Conservation (phyloP, 768 basidiomycete genomes). For the Agrocybe pediades region DNA sequence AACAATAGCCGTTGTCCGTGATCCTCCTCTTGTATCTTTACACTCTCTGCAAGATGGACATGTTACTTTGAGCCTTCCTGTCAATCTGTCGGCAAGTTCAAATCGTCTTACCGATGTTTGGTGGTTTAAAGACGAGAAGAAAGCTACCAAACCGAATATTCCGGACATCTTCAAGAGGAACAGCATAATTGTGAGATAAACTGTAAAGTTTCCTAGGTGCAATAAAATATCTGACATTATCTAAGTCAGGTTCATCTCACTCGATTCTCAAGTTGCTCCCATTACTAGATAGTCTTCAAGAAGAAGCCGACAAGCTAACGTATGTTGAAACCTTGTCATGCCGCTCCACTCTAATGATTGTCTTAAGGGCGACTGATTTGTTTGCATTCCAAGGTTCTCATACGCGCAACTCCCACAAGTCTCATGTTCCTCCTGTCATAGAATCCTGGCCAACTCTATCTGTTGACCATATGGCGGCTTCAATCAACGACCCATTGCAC, state of each 20-base stretch:
- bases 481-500: slow-evolving; percentile 50
- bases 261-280: slow-evolving; percentile 71
- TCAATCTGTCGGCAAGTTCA: slow-evolving; percentile 23
- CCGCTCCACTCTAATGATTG: slow-evolving; percentile 14
- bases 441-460: slow-evolving; percentile 70
- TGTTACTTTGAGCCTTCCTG: slow-evolving; percentile 47
- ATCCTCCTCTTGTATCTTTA: slow-evolving; percentile 67
- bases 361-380: slow-evolving; percentile 68
- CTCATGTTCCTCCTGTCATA: slow-evolving; percentile 59
- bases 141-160: slow-evolving; percentile 42
- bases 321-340: slow-evolving; percentile 28
- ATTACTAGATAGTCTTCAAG: slow-evolving; percentile 68
- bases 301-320: slow-evolving; percentile 69
- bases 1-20: slow-evolving; percentile 69
- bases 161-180: slow-evolving; percentile 79
- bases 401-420: slow-evolving; percentile 44
- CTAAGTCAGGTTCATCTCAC: slow-evolving; percentile 76
- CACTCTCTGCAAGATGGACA: slow-evolving; percentile 82
- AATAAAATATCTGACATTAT: slow-evolving; percentile 13
- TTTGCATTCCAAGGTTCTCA: slow-evolving; percentile 80
- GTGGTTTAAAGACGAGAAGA: slow-evolving; percentile 66
- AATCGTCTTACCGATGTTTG: slow-evolving; percentile 54
- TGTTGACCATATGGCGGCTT: slow-evolving; percentile 55
- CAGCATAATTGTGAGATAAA: slow-evolving; percentile 55
- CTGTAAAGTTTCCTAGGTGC: background rate